Base-by-base conservation (phyloP, 2,329 filamentous ascomycete species). In the Hypoxylon sp. region DNA sequence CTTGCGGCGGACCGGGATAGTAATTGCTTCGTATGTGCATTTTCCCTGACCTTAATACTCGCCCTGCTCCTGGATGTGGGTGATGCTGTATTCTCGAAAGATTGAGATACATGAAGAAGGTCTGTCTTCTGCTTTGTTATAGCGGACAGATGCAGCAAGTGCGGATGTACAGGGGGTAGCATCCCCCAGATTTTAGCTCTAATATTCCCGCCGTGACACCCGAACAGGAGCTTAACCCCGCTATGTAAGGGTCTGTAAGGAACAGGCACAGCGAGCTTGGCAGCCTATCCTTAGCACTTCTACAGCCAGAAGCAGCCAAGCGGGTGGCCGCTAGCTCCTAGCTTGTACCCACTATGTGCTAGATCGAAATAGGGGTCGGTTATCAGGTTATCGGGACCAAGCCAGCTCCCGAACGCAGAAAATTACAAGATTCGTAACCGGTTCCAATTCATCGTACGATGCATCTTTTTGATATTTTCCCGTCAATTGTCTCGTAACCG, bases 301-400 rank as follows among this genome's bases (percentile, higher is more conserved):
- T n/a, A n/a, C n/a, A n/a, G n/a, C n/a, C n/a, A n/a, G n/a, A n/a
- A n/a, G n/a, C n/a, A n/a, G n/a, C n/a, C n/a, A n/a, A n/a, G n/a
- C n/a, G n/a, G n/a, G n/a, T n/a, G n/a, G n/a, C n/a, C n/a, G n/a
- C n/a, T n/a, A n/a, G n/a, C n/a, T n/a, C n/a, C n/a, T n/a, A n/a
- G n/a, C n/a, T n/a, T n/a, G 15, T 41, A 24, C 5, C 38, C 38
- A 41, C 38, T 15, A 41, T 23, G 20, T 21, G 21, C 38, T 41
- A 41, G 24, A 41, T 23, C 20, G 21, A 20, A 40, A 40, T 40
- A 20, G 20, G 35, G 13, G 10, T n/a, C 4, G 4, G 20, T 15
- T 21, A 20, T 40, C 17, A 21, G 21, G 13, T 15, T 18, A 73
- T 69, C 46, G 71, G 69, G 17, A 4, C 3, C 21, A 20, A 4